These are phyloP conservation scores for Gracilaria gracilis DNA, from an alignment of 23 red algal genomes.

Conservation along the genomic window DNA sequence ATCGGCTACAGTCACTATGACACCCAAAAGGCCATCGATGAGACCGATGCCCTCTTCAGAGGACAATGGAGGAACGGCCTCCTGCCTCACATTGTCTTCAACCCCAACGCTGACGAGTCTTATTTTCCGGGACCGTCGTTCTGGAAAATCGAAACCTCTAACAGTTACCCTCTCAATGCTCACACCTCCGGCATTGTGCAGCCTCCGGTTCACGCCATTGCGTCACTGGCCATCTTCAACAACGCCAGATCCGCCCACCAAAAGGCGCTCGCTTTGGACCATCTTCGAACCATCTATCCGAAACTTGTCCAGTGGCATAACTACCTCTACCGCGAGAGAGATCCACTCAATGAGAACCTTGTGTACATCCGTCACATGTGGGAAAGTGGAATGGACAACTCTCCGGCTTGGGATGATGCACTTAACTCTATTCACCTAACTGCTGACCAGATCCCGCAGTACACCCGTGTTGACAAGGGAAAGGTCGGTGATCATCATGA, in stretches of 20 bases:
- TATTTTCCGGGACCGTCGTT: constrained; percentile 75
- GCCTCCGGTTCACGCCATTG: constrained; percentile 70
- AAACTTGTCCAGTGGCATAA: constrained; percentile 56
- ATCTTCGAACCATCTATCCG: constrained; percentile 49
- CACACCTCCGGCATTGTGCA: constrained; percentile 70
- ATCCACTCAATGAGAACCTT: constrained; percentile 46
- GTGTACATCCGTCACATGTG: constrained; percentile 80
- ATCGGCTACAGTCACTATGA: constrained; percentile 74
- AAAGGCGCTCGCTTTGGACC: constrained; percentile 33
- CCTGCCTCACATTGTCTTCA: constrained; percentile 74
- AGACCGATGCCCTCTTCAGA: constrained; percentile 62
- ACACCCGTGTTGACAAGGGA: constrained; percentile 70
- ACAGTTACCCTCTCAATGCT: constrained; percentile 17
- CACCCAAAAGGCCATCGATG: constrained; percentile 56
- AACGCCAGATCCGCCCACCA: constrained; percentile 36
- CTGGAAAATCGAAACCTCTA: constrained; percentile 62
- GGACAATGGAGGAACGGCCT: constrained; percentile 70
- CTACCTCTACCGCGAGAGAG: constrained; percentile 63
- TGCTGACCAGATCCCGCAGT: constrained; percentile 42
- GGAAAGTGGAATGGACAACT: constrained; percentile 84
- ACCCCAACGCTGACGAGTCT: constrained; percentile 59
- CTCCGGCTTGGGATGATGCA: constrained; percentile 71
- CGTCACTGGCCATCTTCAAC: constrained; percentile 52
- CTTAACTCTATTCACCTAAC: constrained; percentile 38
- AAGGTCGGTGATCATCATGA: constrained; percentile 62